Percentiles rank a stretch among this genome's conserved stretches.
These are phyloP conservation scores for Heteromeles arbutifolia DNA, from an alignment of 306 rosid genomes.

Conservation along the genomic window DNA sequence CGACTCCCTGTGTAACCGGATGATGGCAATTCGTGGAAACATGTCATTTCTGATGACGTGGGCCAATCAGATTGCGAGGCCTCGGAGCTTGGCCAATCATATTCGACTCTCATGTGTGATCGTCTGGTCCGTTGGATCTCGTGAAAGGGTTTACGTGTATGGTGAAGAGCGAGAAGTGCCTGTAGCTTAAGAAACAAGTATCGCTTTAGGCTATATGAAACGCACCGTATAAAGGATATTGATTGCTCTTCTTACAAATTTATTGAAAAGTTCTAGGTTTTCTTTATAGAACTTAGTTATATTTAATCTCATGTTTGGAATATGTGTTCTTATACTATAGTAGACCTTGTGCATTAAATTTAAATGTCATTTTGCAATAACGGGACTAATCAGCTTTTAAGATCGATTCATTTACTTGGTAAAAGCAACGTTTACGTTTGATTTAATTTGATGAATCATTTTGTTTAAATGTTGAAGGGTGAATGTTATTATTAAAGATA, in stretches of 20 bases:
- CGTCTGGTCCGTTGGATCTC: constrained; percentile 37
- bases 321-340: not conserved
- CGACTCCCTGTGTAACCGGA: not conserved
- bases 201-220: not conserved
- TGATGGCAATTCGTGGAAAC: constrained; percentile 24
- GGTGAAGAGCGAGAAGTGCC: not conserved
- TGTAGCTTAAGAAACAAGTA: not conserved
- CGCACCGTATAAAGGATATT: not conserved
- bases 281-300: not conserved
- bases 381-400: no score
- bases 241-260: not conserved
- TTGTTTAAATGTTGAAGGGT: not conserved
- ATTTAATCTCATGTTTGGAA: not conserved
- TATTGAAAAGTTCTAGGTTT: not conserved
- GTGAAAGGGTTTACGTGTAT: not conserved
- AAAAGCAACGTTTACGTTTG: no score
- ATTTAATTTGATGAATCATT: not conserved
- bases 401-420: no score
- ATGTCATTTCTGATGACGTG: constrained; percentile 71
- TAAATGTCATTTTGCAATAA: not conserved
- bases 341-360: not conserved
- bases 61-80: constrained; percentile 50
- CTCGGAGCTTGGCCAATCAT: constrained; percentile 38
- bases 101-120: constrained; percentile 43
- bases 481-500: not conserved